These are phyloP conservation scores for Debaryomyces maramus DNA, from an alignment of 805 yeast species.

Conservation along the genomic window DNA sequence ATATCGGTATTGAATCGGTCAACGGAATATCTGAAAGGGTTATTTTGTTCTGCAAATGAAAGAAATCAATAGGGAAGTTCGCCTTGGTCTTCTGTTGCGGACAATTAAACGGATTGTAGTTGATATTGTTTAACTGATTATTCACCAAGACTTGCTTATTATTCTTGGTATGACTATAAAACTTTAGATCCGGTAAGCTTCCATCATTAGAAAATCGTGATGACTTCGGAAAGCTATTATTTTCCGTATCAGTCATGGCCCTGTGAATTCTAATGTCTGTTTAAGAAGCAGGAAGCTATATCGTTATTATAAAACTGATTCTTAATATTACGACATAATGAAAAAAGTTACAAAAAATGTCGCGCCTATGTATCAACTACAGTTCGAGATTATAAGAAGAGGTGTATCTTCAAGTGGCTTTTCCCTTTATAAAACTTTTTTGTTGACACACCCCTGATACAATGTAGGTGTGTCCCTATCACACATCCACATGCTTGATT, in stretches of 20 bases:
- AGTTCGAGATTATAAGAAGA: no score
- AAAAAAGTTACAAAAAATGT: no score
- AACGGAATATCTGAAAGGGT: constrained; percentile 14
- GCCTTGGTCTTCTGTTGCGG: constrained; percentile 48
- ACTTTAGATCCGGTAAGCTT: constrained; percentile 24
- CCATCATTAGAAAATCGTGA: constrained; percentile 25
- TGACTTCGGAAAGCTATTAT: constrained; percentile 22
- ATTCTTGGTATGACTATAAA: constrained; percentile 15
- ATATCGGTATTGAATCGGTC: constrained; percentile 48
- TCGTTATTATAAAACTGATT: no score
- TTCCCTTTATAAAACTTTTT: no score
- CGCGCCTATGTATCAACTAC: no score
- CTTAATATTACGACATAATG: no score
- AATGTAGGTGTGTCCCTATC: no score
- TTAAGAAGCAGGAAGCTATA: no score
- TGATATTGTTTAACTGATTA: constrained; percentile 25
- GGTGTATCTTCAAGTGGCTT: no score
- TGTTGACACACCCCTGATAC: no score
- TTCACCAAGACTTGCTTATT: constrained; percentile 19
- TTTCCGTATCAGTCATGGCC: constrained; percentile 5
- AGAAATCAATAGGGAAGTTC: constrained; percentile 44
- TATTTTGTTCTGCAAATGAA: constrained; percentile 32
- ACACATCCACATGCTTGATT: no score
- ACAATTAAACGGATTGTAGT: constrained; percentile 45
- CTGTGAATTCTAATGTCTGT: no score